Base-by-base conservation (phyloP, 257 asterid genomes). In the Scutellaria baicalensis region DNA sequence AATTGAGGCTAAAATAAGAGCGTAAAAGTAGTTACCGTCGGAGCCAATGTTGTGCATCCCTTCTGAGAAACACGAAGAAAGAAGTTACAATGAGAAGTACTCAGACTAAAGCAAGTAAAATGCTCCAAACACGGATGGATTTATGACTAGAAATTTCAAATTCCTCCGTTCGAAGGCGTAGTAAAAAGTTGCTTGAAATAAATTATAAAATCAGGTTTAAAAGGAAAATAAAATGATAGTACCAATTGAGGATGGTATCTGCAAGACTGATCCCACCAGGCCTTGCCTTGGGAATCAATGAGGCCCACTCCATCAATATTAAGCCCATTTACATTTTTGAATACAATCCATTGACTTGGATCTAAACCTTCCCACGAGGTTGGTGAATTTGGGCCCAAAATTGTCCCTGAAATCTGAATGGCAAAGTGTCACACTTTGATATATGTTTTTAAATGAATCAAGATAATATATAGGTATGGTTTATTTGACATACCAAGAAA, bases 181-280 rank as follows among this genome's bases (percentile, higher is more conserved):
- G n/a, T n/a, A n/a, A n/a, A n/a, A n/a, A n/a, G n/a, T n/a, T n/a
- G n/a, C n/a, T n/a, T n/a, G n/a, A n/a, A n/a, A n/a, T n/a, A n/a
- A n/a, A n/a, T n/a, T n/a, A n/a, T n/a, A n/a, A n/a, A n/a, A n/a
- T n/a, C n/a, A n/a, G n/a, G n/a, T n/a, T n/a, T n/a, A n/a, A n/a
- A n/a, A n/a, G n/a, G n/a, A 8, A 49, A 16, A 1, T 5, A 6
- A 16, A n/a, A n/a, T 23, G 8, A 2, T 16, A 50, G 16, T 76
- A 91, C 97, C 87, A 76, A 13, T 17, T 58, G 54, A 21, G 85
- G 88, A 59, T 84, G 90, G 59, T 78, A 70, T 82, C 64, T 74
- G 56, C 97, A 91, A 0, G 97, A 88, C 56, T 88, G 97, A 51
- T 86, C 87, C 97, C 97, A 91, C 97, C 97, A 91, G 11, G 68